phyloP scores from a whole-genome alignment of 2,329 filamentous ascomycete species.

The Xylariaceae sp. region DNA sequence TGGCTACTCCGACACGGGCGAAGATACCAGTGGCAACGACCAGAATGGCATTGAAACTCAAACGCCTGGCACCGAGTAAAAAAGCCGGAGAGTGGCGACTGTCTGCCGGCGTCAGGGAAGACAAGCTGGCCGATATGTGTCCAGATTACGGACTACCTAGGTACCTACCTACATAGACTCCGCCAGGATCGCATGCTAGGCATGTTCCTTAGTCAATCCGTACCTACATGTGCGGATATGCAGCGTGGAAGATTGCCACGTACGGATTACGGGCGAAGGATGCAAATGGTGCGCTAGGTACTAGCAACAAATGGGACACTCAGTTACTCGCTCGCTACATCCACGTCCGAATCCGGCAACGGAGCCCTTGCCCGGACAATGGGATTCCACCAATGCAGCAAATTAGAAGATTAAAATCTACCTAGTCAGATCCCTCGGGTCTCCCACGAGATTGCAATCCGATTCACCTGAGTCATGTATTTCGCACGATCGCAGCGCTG shows the following conservation, averaged over 20 bases:
- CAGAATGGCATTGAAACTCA: not conserved
- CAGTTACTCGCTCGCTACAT: not conserved
- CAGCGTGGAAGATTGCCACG: too few relatives aligned
- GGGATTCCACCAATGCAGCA: not conserved
- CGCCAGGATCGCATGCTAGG: too few relatives aligned
- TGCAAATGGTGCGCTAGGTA: not conserved
- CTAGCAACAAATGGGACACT: not conserved
- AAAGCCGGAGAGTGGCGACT: not conserved
- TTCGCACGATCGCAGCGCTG: not conserved
- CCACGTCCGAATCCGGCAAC: not conserved
- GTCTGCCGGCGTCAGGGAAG: not conserved
- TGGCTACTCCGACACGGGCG: not conserved
- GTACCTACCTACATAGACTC: too few relatives aligned
- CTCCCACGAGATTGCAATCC: not conserved
- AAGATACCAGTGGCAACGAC: not conserved
- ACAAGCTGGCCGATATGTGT: not conserved
- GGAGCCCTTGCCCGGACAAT: not conserved
- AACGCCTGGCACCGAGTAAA: not conserved
- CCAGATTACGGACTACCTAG: not conserved
- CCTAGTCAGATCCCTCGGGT: not conserved
- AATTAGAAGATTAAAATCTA: not conserved
- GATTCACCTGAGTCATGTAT: not conserved
- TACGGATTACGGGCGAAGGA: not conserved
- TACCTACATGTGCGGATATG: too few relatives aligned
- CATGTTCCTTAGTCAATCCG: too few relatives aligned